phyloP scores from a whole-genome alignment of 306 rosid species.

The Lagenaria siceraria region DNA sequence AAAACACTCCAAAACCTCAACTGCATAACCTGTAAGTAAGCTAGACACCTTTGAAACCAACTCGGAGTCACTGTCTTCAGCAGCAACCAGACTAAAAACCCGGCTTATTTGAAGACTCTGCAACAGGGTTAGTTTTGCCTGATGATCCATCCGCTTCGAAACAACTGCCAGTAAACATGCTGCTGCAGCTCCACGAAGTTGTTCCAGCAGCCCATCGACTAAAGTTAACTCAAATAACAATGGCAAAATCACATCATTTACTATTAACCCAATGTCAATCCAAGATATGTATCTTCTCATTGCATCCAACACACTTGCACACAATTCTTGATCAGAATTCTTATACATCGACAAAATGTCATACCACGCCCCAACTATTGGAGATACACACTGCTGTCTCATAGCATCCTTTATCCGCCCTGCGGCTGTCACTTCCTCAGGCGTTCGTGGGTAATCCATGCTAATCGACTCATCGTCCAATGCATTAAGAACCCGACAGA shows the following conservation, averaged over 20 bases:
- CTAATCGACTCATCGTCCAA: constrained; percentile 79
- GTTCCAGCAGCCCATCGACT: constrained; percentile 51
- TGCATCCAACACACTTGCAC: constrained; percentile 55
- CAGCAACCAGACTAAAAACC: constrained; percentile 53
- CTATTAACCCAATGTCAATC: constrained; percentile 85
- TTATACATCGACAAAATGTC: constrained; percentile 55
- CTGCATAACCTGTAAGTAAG: constrained; percentile 77
- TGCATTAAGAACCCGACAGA: constrained; percentile 80
- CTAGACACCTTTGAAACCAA: constrained; percentile 50
- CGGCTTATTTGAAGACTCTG: constrained; percentile 63
- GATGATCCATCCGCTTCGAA: constrained; percentile 78
- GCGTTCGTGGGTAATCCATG: constrained; percentile 65
- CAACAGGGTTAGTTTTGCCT: constrained; percentile 59
- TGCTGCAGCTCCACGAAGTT: constrained; percentile 62
- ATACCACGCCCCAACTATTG: constrained; percentile 68
- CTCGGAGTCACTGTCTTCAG: constrained; percentile 48
- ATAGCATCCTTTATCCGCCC: constrained; percentile 71
- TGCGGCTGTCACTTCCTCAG: constrained; percentile 52
- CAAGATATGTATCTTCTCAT: constrained; percentile 81
- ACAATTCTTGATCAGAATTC: constrained; percentile 53
- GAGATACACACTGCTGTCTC: constrained; percentile 69
- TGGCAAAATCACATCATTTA: constrained; percentile 66
- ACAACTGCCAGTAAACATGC: constrained; percentile 83
- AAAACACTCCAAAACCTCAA: constrained; percentile 80
- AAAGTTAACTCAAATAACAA: constrained; percentile 71